A percentile compares a stretch with the other conserved stretches of the same genome.
Evolutionary conservation across 208 protist species (phyloP).

Genomic region (Crithidia fasciculata): DNA sequence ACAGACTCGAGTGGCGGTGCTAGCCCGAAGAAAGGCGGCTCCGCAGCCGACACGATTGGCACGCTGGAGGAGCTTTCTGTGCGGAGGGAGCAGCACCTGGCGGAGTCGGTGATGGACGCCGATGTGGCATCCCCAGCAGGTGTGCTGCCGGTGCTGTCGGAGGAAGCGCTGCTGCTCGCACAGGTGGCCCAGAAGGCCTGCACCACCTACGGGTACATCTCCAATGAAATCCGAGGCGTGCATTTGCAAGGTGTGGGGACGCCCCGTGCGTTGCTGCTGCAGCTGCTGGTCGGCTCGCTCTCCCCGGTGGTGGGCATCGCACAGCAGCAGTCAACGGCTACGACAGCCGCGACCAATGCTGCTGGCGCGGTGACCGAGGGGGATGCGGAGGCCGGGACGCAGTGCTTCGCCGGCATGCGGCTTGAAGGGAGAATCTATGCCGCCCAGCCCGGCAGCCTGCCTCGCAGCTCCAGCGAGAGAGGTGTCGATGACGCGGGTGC

Average conservation of each 20-base stretch:
- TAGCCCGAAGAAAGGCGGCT: background rate
- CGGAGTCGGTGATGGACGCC: background rate
- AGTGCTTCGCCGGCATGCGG: constrained; percentile 30
- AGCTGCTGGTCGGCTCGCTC: constrained; percentile 59
- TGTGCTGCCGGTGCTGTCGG: constrained; percentile 30
- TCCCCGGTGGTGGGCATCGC: constrained; percentile 46
- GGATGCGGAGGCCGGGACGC: constrained; percentile 1
- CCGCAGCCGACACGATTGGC: background rate
- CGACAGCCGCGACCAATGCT: background rate
- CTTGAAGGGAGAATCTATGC: constrained; percentile 27
- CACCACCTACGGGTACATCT: constrained; percentile 66
- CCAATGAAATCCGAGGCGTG: constrained; percentile 73
- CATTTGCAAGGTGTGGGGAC: constrained; percentile 62
- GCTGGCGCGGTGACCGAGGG: background rate
- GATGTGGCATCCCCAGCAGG: constrained; percentile 1
- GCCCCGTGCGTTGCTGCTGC: constrained; percentile 65
- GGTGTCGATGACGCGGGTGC: background rate
- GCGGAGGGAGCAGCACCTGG: background rate
- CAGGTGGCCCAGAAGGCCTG: constrained; percentile 49
- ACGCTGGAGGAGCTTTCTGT: constrained; percentile 6
- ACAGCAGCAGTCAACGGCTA: background rate
- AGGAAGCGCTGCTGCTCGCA: constrained; percentile 50
- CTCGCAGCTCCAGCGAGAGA: background rate
- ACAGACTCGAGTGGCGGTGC: background rate
- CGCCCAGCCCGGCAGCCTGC: constrained; percentile 1